phyloP scores from a whole-genome alignment of 768 basidiomycete species.

The Psilocybe subaeruginosa region DNA sequence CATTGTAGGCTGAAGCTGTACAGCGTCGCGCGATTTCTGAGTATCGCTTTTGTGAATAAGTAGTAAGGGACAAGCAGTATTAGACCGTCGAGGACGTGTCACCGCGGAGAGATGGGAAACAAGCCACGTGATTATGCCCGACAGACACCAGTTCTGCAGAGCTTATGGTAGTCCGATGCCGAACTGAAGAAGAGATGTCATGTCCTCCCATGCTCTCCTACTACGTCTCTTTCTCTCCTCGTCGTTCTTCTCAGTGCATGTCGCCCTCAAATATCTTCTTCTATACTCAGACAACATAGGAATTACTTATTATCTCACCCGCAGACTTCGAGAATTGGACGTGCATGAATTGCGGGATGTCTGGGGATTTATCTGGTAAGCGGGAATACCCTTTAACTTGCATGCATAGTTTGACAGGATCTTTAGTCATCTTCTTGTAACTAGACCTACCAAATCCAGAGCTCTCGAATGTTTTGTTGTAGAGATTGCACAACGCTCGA shows the following conservation, averaged over 20 bases:
- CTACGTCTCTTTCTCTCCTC: constrained; percentile 92
- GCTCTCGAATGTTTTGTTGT: constrained; percentile 95
- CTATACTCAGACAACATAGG: constrained; percentile 86
- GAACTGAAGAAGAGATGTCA: constrained; percentile 22
- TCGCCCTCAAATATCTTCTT: constrained; percentile 87
- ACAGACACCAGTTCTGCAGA: neutral
- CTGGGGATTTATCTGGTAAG: constrained; percentile 89
- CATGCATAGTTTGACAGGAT: constrained; percentile 11
- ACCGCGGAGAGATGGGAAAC: constrained; percentile 10
- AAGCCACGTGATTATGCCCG: constrained; percentile 21
- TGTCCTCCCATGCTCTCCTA: constrained; percentile 82
- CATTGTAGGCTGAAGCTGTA: constrained; percentile 14
- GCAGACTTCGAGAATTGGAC: constrained; percentile 69
- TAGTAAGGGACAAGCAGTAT: constrained; percentile 20
- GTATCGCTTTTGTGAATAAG: neutral
- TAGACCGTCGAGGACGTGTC: constrained; percentile 25
- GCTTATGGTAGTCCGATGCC: neutral
- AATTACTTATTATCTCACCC: constrained; percentile 88
- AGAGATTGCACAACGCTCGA: constrained; percentile 85
- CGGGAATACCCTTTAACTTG: constrained; percentile 18
- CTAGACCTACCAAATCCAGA: constrained; percentile 87
- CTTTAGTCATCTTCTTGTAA: constrained; percentile 89
- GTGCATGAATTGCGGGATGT: constrained; percentile 77
- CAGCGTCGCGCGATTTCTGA: neutral
- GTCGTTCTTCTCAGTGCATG: constrained; percentile 91